Conservation (phyloP, 176 grass and related monocot genomes). For the Cocos nucifera region DNA sequence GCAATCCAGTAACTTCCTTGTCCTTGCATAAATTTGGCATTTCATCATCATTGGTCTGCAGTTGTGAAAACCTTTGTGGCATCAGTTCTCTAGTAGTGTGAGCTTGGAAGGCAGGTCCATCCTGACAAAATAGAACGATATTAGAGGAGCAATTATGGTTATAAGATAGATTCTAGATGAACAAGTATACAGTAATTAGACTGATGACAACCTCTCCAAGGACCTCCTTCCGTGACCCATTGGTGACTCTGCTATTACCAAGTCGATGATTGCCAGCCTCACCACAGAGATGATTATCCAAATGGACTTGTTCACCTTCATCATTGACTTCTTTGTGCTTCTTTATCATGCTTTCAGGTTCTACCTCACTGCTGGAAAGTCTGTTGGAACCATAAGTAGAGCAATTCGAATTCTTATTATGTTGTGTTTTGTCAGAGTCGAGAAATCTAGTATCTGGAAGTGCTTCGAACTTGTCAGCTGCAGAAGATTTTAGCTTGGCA, state of each 20-base stretch:
- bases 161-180: not conserved
- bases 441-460: not conserved
- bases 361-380: not conserved
- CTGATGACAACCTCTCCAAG: constrained; percentile 7
- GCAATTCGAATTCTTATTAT: not conserved
- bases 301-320: not conserved
- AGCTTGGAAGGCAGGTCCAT: not conserved
- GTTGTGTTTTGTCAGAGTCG: not conserved
- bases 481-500: not conserved
- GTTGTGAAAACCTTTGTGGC: no score
- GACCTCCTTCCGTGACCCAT: not conserved
- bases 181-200: not conserved
- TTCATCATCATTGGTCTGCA: no score
- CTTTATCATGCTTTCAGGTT: not conserved
- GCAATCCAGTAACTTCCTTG: not conserved
- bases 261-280: not conserved
- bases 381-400: constrained; percentile 3
- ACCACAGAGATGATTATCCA: not conserved
- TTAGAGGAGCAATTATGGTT: not conserved
- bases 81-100: no score
- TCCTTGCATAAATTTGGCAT: not conserved
- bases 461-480: not conserved
- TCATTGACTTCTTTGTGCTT: not conserved
- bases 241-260: not conserved
- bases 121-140: constrained; percentile 6